Base-by-base conservation (phyloP, 352 stramenopile genomes). In the Globisporangium splendens region DNA sequence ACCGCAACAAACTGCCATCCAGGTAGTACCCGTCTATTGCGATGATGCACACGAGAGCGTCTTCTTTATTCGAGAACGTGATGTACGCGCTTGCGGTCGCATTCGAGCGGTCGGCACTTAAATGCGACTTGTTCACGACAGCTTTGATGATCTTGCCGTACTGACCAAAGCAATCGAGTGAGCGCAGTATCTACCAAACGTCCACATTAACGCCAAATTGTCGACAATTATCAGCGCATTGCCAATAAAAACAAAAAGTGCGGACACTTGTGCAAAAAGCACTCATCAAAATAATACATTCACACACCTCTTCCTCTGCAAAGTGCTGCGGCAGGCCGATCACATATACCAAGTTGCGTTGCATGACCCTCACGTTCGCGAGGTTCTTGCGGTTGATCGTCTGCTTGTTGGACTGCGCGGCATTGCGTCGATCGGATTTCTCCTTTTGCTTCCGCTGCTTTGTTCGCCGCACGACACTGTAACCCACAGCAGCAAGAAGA, bases 341-440 rank as follows among this genome's bases (percentile, higher is more conserved):
- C 46, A 97, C 82, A 75, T 98, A 98, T n/a, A 98, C 93, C 12
- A 98, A 63, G 66, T 98, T 98, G 21, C 89, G 83, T 68, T 98
- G 93, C 71, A 98, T 93, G 20, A 98, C 92, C 18, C 93, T 86
- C 53, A 96, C 79, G 65, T 97, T 96, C 42, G 88, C 73, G 35
- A 98, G 69, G 69, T 78, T 88, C 47, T 90, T 91, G 55, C 87
- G 83, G 64, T 93, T 88, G 38, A 89, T 56, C 0, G 59, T 71
- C 18, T 73, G 62, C 46, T 62, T 57, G 50, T 66, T 59, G 28
- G 70, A 62, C 56, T 85, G 70, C 47, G 73, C 69, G 17, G 66
- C 70, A 17, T 69, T 69, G 50, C 87, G 83, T 33, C 86, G 86
- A 52, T 95, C 83, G 51, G 48, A 77, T 62, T 95, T 96, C 56